These are phyloP conservation scores for Zygoascus bituminiphila DNA, from an alignment of 805 yeast species.

Conservation along the genomic window DNA sequence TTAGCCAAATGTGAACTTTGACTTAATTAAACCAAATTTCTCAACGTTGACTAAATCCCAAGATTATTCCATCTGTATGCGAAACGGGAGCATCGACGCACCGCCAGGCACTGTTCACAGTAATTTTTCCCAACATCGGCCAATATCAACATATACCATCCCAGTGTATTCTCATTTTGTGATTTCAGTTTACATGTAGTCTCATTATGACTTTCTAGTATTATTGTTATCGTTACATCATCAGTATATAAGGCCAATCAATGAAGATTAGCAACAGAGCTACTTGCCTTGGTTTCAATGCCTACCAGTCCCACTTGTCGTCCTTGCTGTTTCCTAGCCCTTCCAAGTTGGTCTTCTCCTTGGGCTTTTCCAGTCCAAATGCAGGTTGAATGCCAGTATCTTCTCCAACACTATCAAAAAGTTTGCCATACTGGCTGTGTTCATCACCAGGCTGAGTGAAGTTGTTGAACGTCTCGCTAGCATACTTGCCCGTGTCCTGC, in stretches of 20 bases:
- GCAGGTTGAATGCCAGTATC: conserved; percentile 44
- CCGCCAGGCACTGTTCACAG: no score
- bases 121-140: no score
- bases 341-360: conserved; percentile 47
- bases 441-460: conserved; percentile 36
- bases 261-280: no score
- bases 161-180: no score
- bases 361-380: conserved; percentile 56
- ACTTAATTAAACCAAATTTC: no score
- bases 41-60: no score
- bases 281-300: neutral
- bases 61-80: no score
- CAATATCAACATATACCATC: no score
- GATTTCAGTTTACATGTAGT: no score
- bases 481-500: conserved; percentile 76
- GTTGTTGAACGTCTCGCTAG: conserved; percentile 56
- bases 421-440: conserved; percentile 27
- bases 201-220: no score
- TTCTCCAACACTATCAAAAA: conserved; percentile 41
- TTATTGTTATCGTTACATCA: neutral
- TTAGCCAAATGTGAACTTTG: no score
- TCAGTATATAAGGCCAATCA: neutral
- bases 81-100: no score
- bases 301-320: conserved; percentile 25
- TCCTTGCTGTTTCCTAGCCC: conserved; percentile 30